Base-by-base conservation (phyloP, 345 rosid genomes). In the Rhizophora mangle region DNA sequence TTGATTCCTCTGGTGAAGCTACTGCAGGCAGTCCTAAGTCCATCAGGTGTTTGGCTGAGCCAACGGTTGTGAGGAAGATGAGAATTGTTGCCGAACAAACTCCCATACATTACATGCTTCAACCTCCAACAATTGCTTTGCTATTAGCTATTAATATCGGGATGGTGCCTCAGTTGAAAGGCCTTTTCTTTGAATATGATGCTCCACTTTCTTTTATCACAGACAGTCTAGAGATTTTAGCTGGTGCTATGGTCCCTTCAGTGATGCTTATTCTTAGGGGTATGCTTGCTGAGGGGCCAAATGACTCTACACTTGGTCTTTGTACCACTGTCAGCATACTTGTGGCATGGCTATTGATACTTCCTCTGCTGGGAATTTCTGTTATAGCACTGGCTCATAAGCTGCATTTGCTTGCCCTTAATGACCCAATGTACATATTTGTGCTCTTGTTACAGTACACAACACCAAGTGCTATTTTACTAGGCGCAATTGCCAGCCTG, bases 241-340 rank as follows among this genome's bases (percentile, higher is more conserved):
- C 78, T 0, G 89, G 89, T 4, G 97, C 96, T 29, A 85, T 82
- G 96, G 99, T 95, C 65, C 97, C 99, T 2, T 95, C 99, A 2
- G 99, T 90, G 78, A 92, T 90, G 99, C 97, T 95, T 68, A 78
- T 95, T 4, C 97, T 92, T 34, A 93, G 99, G 20, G 99, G 99
- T 49, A 90, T 92, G 96, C 87, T 95, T 34, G 81, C 99, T 0
- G 96, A 95, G 74, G 99, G 99, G 64, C 99, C 99, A 30, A 88
- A 79, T 10, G 92, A 92, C 13, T 89, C 99, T 3, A 78, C 77
- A 13, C 89, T 95, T 19, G 99, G 99, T 20, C 81, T 83, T 54
- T 83, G 87, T 68, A 95, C 99, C 3, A 90, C 93, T 16, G 74
- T 92, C 0, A 96, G 96, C 21, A 73, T 95, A 51, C 71, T 46